A percentile compares a stretch with the other conserved stretches of the same genome.
phyloP scores from a whole-genome alignment of 202 grass and related monocot species.

The Hordeum pubiflorum region DNA sequence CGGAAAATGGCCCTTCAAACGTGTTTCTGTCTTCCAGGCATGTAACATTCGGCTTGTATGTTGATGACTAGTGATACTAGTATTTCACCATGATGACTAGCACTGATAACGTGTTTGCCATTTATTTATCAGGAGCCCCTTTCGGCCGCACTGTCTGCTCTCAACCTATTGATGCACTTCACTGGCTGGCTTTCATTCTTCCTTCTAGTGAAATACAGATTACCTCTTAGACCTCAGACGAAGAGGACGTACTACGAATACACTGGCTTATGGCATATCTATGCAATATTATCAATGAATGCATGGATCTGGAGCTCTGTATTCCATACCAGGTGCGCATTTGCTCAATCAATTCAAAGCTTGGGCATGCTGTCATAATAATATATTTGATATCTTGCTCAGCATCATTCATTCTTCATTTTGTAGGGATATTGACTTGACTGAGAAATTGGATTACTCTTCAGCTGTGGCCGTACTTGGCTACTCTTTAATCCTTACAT shows the following conservation, averaged over 20 bases:
- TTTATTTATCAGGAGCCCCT: constrained; percentile 60
- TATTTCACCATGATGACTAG: not conserved
- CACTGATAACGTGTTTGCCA: constrained; percentile 10
- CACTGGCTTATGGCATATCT: constrained; percentile 84
- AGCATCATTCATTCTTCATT: not conserved
- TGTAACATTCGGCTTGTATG: not conserved
- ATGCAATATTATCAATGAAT: constrained; percentile 79
- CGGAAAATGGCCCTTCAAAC: constrained; percentile 82
- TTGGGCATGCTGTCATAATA: not conserved
- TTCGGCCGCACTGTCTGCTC: constrained; percentile 54
- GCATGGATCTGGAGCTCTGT: constrained; percentile 91
- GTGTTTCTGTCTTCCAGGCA: constrained; percentile 73
- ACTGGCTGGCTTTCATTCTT: constrained; percentile 71
- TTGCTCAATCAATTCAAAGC: not conserved
- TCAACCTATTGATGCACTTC: constrained; percentile 74
- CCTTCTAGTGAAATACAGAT: constrained; percentile 56
- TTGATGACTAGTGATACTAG: not conserved
- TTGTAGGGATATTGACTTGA: constrained; percentile 85
- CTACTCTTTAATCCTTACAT: constrained; percentile 70
- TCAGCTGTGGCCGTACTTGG: constrained; percentile 81
- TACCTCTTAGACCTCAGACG: constrained; percentile 67
- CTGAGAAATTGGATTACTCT: constrained; percentile 92
- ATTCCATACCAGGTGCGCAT: constrained; percentile 76
- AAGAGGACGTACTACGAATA: constrained; percentile 75
- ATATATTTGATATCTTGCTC: not conserved